phyloP scores from a whole-genome alignment of 805 yeast species.

The Schizosaccharomyces osmophilus region DNA sequence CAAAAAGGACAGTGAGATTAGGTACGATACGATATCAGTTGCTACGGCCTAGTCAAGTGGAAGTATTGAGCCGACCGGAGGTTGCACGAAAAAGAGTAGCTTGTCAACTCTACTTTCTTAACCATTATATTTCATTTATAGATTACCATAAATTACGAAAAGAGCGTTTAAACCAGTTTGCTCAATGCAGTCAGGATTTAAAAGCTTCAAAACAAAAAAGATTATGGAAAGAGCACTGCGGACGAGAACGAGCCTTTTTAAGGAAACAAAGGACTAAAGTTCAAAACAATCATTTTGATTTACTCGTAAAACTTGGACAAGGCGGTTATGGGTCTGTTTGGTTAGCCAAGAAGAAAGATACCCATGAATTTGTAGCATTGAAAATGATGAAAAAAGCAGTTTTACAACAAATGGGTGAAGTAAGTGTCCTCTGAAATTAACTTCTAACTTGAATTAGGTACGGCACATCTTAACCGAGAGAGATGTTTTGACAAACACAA shows the following conservation, averaged over 20 bases:
- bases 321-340: conserved; percentile 98
- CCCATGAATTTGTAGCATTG: conserved; percentile 82
- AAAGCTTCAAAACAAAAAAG: not conserved
- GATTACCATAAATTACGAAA: not conserved
- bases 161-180: not conserved
- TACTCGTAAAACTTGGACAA: conserved; percentile 94
- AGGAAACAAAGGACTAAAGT: conserved; percentile 80
- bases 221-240: conserved; percentile 31
- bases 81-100: not conserved
- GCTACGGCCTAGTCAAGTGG: not conserved
- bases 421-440: not conserved
- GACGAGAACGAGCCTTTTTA: conserved; percentile 60
- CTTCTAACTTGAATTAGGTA: conserved; percentile 18
- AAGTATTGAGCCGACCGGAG: not conserved
- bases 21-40: not conserved
- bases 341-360: conserved; percentile 76
- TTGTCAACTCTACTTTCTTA: not conserved
- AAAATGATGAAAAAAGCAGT: conserved; percentile 74
- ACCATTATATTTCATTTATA: not conserved
- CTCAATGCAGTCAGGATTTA: not conserved
- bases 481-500: conserved; percentile 79
- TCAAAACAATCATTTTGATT: conserved; percentile 80
- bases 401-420: conserved; percentile 63
- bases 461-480: conserved; percentile 88
- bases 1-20: too few species aligned